Percentiles rank a stretch among this genome's conserved stretches.
These are phyloP conservation scores for Botrytis cinerea DNA, from an alignment of 2,329 filamentous ascomycete genomes.

Conservation along the genomic window DNA sequence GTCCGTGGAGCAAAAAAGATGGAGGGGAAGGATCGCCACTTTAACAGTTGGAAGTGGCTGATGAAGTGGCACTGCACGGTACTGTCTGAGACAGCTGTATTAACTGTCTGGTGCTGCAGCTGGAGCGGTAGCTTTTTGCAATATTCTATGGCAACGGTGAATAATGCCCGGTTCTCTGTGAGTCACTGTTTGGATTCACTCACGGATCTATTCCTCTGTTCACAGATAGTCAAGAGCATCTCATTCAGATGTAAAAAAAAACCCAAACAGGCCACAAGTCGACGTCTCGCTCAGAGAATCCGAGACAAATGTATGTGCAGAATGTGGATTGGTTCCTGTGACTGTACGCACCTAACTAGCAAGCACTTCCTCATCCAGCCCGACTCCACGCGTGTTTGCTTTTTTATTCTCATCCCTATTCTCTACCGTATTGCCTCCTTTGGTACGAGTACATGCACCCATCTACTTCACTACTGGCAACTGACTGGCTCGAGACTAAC, in stretches of 20 bases:
- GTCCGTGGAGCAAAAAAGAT: neutral
- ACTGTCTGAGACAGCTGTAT: neutral
- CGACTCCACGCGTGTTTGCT: neutral
- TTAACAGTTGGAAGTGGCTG: constrained; percentile 1
- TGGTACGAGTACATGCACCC: neutral
- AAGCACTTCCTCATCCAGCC: neutral
- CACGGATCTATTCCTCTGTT: too few relatives aligned
- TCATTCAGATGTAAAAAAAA: neutral
- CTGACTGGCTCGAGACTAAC: neutral
- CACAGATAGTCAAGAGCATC: neutral
- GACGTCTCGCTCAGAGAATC: neutral
- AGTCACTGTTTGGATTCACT: neutral
- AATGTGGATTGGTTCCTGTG: too few relatives aligned
- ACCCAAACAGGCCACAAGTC: neutral
- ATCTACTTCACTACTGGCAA: neutral
- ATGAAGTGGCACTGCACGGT: neutral
- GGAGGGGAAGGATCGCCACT: constrained; percentile 10
- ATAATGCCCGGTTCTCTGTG: too few relatives aligned
- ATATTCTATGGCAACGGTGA: too few relatives aligned
- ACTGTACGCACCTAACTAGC: too few relatives aligned
- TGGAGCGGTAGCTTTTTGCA: too few relatives aligned
- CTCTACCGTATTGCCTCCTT: neutral
- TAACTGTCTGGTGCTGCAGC: too few relatives aligned
- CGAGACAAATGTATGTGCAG: neutral
- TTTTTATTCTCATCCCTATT: neutral